Evolutionary conservation across 228 moss, liverwort and hornwort genomes (phyloP), one percentile per base, ranked within the genome.

Genomic region (Sphagnum fallax): DNA sequence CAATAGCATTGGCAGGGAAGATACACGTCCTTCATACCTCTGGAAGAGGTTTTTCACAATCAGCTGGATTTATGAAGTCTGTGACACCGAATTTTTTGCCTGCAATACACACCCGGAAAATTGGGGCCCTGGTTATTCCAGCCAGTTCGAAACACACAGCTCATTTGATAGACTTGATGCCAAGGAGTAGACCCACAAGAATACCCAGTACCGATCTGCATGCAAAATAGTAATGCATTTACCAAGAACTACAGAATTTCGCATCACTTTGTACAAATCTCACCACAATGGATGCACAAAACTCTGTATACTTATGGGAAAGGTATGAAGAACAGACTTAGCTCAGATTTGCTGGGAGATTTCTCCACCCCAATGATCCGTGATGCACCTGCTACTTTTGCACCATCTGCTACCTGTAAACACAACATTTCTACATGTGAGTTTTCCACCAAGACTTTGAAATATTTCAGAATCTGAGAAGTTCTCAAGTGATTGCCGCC

Each of bases 281-380:
- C 32, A 32, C 32, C 32, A 32, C 32, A 1, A 32, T 32, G 2
- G 32, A 32, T 32, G 32, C 32, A 32, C 32, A 32, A 32, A 32
- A 32, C 2, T 32, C 32, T 32, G 32, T 32, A 32, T 3, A 32
- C 32, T 32, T 2, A 32, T 1, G 2, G 32, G 32, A 32, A 32
- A 32, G 32, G 32, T 32, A 32, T 3, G 32, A 32, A 32, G 32
- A 32, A 32, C 32, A 32, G 32, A 32, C 32, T 32, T 71, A 80
- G 64, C 52, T 82, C 84, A 49, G 71, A 76, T 75, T 93, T 97
- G 8, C 66, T 76, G 47, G 80, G 53, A 61, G 83, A 79, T 57
- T 0, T 81, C 66, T 98, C 98, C 49, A 98, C 73, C 65, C 98
- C 98, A 64, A 98, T 92, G 49, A 98, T 92, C 53, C 90, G 83